A percentile compares a stretch with the other conserved stretches of the same genome.
Evolutionary conservation across 306 rosid genomes (phyloP).

Genomic region (Gastrolobium villosum): DNA sequence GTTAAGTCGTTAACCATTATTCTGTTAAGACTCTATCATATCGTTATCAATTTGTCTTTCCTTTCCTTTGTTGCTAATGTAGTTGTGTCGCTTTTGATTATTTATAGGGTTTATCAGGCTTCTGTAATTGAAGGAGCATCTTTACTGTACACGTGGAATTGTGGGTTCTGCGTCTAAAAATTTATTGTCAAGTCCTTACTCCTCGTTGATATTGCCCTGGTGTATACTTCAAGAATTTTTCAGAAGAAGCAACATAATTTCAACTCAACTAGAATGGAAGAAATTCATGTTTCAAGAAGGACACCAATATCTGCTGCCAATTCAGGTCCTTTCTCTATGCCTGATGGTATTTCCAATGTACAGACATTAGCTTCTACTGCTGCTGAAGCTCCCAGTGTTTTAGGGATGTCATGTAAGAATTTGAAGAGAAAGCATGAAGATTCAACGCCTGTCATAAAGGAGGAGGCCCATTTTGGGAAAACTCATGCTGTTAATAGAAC

Average conservation of each 20-base stretch:
- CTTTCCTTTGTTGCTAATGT: slow-evolving; percentile 47
- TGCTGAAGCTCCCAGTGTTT: slow-evolving; percentile 53
- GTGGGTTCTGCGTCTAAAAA: slow-evolving; percentile 35
- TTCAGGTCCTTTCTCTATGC: slow-evolving; percentile 49
- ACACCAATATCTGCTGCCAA: slow-evolving; percentile 49
- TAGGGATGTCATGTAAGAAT: slow-evolving; percentile 48
- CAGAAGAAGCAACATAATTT: slow-evolving; percentile 50
- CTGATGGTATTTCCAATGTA: slow-evolving; percentile 43
- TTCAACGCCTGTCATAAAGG: slow-evolving; percentile 40
- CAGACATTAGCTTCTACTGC: slow-evolving; percentile 50
- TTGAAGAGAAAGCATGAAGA: slow-evolving; percentile 61
- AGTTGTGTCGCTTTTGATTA: slow-evolving; percentile 44
- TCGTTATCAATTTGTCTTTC: slow-evolving; percentile 5
- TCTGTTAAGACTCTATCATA: neutral
- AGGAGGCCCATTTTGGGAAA: slow-evolving; percentile 45
- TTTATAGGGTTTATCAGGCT: slow-evolving; percentile 48
- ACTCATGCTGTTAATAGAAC: slow-evolving; percentile 47
- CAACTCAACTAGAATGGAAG: slow-evolving; percentile 49
- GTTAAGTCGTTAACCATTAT: slow-evolving; percentile 22
- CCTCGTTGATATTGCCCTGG: slow-evolving; percentile 37
- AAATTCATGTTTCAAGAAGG: slow-evolving; percentile 52
- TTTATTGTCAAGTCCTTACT: slow-evolving; percentile 39
- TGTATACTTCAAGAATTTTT: slow-evolving; percentile 45
- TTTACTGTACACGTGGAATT: slow-evolving; percentile 39
- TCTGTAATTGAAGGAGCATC: slow-evolving; percentile 41